Evolutionary conservation across 306 rosid genomes (phyloP).

Genomic region (Cucumis cinereus): DNA sequence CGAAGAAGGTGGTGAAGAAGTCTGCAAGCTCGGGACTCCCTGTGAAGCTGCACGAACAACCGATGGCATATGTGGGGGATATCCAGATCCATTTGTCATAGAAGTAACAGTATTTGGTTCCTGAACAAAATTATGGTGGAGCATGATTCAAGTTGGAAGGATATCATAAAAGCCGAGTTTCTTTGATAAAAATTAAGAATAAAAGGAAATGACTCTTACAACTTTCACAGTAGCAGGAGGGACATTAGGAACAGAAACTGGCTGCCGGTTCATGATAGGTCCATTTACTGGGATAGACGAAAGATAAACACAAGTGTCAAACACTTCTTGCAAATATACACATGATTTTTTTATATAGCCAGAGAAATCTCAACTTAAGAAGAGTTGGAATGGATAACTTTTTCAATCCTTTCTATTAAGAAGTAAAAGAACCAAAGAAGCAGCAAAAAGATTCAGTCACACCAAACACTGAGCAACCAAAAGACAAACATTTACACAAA

Average conservation of each 20-base stretch:
- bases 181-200: constrained; percentile 6
- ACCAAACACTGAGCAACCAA: background rate
- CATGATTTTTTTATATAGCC: background rate
- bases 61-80: constrained; percentile 59
- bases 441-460: background rate
- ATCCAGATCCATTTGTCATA: constrained; percentile 56
- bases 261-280: constrained; percentile 54
- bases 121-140: constrained; percentile 25
- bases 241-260: constrained; percentile 47
- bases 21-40: constrained; percentile 76
- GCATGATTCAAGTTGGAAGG: background rate
- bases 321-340: background rate
- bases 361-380: background rate
- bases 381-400: background rate
- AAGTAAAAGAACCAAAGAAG: background rate
- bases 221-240: constrained; percentile 85
- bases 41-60: constrained; percentile 62
- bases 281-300: constrained; percentile 55
- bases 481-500: background rate
- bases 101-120: constrained; percentile 76
- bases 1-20: constrained; percentile 83
- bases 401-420: background rate
- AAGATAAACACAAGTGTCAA: constrained; percentile 9
- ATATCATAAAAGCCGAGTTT: background rate
- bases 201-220: constrained; percentile 29